Evolutionary conservation across 805 yeast species (phyloP), one percentile per base, ranked within the genome.

Genomic region (Starmera dryadoides): DNA sequence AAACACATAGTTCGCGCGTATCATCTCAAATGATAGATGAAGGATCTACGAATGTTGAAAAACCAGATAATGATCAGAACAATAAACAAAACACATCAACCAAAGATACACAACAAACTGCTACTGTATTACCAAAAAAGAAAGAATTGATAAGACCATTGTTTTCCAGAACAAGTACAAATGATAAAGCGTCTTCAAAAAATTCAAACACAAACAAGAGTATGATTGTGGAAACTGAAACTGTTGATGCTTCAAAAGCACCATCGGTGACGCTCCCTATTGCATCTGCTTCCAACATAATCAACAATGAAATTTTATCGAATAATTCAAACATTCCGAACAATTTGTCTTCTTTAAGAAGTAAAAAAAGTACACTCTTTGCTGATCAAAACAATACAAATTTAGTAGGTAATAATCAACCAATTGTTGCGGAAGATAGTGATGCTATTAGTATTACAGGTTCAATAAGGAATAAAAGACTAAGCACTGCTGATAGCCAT

Each of bases 161-260:
- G 12, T 54, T 48, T 16, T 45, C 59, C 3, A 47, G 58, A 26
- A 36, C 56, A 3, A 47, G 42, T 14, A 52, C 58, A 0, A 45
- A 48, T 2, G 59, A 54, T 18, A 52, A 53, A 28, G 33, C 35
- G 4, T 7, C 36, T n/a, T 4, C 45, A 1, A 40, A 45, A 15
- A 40, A 45, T 14, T 18, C 34, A 4, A 38, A 38, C n/a, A 40
- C 38, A 3, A 50, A 52, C 19, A 59, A 60, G 36, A 54, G 61
- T 18, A 68, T 75, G 67, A 72, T 73, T 22, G 84, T 78, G 23
- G 84, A 77, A 47, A 75, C 81, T 0, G 84, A 78, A 49, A 75
- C 81, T 0, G 81, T 78, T 15, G 71, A 77, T 30, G 70, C 79
- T 2, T 57, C 67, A 3, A 46, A 41, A 36, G 40, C 43, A 2